Evolutionary conservation across 2,329 filamentous ascomycete genomes (phyloP).

Genomic region (Didymella exigua): DNA sequence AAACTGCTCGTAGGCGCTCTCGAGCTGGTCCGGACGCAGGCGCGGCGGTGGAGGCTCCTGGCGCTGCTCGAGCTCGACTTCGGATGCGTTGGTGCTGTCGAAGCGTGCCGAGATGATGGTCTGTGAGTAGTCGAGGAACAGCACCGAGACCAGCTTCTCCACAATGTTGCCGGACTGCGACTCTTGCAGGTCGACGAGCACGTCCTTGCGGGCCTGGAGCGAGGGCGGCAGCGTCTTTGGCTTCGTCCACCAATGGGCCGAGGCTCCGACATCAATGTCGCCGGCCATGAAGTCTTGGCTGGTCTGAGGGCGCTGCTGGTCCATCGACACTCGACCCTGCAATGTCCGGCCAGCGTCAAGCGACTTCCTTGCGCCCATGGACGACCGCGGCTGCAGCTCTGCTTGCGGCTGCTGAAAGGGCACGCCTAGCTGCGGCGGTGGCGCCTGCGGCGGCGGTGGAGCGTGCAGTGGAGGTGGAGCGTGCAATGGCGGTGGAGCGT

Average conservation of each 20-base stretch:
- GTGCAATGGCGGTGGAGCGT: constrained; percentile 37
- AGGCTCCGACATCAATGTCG: constrained; percentile 78
- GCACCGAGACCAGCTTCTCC: constrained; percentile 81
- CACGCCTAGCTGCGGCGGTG: constrained; percentile 44
- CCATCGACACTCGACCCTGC: constrained; percentile 69
- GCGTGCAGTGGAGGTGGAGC: constrained; percentile 45
- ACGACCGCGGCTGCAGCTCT: constrained; percentile 52
- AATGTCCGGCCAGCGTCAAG: constrained; percentile 65
- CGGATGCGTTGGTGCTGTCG: constrained; percentile 73
- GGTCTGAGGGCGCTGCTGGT: constrained; percentile 70
- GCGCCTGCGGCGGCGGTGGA: constrained; percentile 44
- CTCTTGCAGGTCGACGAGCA: constrained; percentile 83
- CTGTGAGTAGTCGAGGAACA: constrained; percentile 96
- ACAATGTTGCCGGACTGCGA: constrained; percentile 74
- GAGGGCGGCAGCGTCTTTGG: constrained; percentile 78
- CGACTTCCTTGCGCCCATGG: constrained; percentile 60
- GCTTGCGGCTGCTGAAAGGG: constrained; percentile 47
- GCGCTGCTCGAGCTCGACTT: constrained; percentile 79
- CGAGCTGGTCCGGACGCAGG: constrained; percentile 90
- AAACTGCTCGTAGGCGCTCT: constrained; percentile 80
- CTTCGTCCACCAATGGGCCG: constrained; percentile 86
- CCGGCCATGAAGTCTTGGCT: constrained; percentile 83
- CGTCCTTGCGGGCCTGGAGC: constrained; percentile 81
- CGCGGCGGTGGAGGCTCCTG: constrained; percentile 83
- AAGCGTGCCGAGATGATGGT: constrained; percentile 83